Base-by-base conservation (phyloP, 164 flowering plant species). In the Brasenia schreberi region DNA sequence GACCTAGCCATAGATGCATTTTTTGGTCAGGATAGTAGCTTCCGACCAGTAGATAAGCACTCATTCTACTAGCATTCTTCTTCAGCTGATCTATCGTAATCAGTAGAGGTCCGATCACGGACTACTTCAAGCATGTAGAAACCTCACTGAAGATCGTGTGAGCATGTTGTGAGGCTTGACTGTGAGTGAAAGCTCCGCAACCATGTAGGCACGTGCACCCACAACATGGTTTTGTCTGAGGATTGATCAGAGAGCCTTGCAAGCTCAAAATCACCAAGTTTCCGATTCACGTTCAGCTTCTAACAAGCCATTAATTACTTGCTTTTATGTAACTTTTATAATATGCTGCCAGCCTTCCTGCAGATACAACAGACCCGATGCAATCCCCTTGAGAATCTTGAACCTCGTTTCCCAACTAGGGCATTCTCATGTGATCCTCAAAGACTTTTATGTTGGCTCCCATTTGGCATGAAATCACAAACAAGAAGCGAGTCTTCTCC, bases 171-270 rank as follows among this genome's bases (percentile, higher is more conserved):
- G 9, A 2, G 77, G 79, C 59, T 81, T 73, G 17, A 83, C 85
- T 4, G 63, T 77, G 14, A 65, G 71, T 4, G 78, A 64, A 63
- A 80, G 68, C 70, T 82, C 85, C 0, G 85, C 82, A 0, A 83
- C 85, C 77, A 82, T 72, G 65, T 82, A 82, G 23, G 83, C 83
- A 0, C 74, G 79, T 0, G 85, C 80, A 4, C 85, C 85, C 6
- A 82, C 76, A 16, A 82, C 81, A 10, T 71, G 66, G 0, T 83
- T 23, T 75, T 3, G 78, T 80, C 68, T 49, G 65, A 2, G 76
- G 68, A 12, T 45, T 43, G 23, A 68, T 68, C 64, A 42, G 78
- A 75, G 68, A 82, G 66, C 7, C 77, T 70, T 42, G 85, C 85
- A 10, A 80, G 64, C 11, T 83, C 85, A 33, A 82, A 82, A 62